Percentiles rank a stretch among this genome's conserved stretches.
Evolutionary conservation across 305 asterid genomes (phyloP).

Genomic region (Solanum hybrid): DNA sequence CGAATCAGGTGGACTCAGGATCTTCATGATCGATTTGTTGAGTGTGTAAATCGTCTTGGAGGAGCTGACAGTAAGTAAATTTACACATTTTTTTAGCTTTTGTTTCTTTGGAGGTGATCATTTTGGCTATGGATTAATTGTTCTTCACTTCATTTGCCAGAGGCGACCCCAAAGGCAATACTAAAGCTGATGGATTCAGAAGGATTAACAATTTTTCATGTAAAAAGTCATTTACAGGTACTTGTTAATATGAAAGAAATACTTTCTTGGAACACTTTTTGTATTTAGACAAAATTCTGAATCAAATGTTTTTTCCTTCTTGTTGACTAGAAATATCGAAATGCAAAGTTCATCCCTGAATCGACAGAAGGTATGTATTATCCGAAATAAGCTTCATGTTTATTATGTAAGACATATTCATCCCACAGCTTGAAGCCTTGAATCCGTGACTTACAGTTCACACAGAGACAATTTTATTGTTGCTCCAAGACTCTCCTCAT

Average conservation of each 20-base stretch:
- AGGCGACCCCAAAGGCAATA: slow-evolving; percentile 91
- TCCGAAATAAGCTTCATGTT: neutral
- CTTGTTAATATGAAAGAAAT: neutral
- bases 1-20: slow-evolving; percentile 83
- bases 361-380: slow-evolving; percentile 46
- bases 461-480: neutral
- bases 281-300: neutral
- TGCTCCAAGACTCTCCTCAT: neutral
- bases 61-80: slow-evolving; percentile 75
- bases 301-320: neutral
- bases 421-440: neutral
- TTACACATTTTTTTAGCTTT: neutral
- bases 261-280: neutral
- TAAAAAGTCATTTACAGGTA: slow-evolving; percentile 96
- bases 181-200: slow-evolving; percentile 68
- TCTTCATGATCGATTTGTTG: slow-evolving; percentile 76
- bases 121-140: neutral
- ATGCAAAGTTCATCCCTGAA: slow-evolving; percentile 53
- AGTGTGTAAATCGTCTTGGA: slow-evolving; percentile 73
- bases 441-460: neutral
- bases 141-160: slow-evolving; percentile 18
- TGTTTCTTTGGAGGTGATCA: neutral
- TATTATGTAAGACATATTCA: neutral
- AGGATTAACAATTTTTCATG: slow-evolving; percentile 78
- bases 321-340: slow-evolving; percentile 53